Base-by-base conservation (phyloP, 768 basidiomycete genomes). In the Mycena rosella region DNA sequence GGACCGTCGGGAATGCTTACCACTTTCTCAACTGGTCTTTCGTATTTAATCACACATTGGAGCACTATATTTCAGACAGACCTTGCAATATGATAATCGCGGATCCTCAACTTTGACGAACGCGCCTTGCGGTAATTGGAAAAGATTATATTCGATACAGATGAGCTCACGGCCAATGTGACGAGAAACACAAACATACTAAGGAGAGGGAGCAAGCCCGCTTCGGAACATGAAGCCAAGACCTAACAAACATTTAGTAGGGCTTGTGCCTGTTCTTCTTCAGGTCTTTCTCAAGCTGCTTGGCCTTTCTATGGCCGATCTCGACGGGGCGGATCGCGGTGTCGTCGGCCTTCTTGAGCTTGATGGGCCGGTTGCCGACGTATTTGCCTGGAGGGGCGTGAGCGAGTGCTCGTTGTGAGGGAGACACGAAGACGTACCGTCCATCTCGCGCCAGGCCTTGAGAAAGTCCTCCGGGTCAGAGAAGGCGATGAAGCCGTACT, bases 371-470 rank as follows among this genome's bases (percentile, higher is more conserved):
- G 75, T 97, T 97, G 47, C 98, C 98, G 56, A 99, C 96, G 79
- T 99, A 99, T 84, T 99, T 99, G 69, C 96, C 96, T 81, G 36
- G 60, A 44, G 30, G 29, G 40, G 44, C 34, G 54, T 74, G 40
- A 72, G 18, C 56, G 57, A 42, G 30, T 36, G 57, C 7, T 40
- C 26, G 29, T 3, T 62, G 34, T 60, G 32, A 32, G 36, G 38
- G 20, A 30, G 14, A 48, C 30, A 34, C 56, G 4, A 44, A 47
- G 1, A 77, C 92, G 38, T 72, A 94, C 96, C 97, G 78, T 98
- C 96, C 96, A 98, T 99, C 79, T 99, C 96, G 78, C 98, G 98
- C 97, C 97, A 99, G 20, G 97, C 97, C 76, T 90, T 96, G 63
- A 99, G 78, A 79, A 99, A 98, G 78, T 99, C 98, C 80, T 99